phyloP scores from a whole-genome alignment of 176 grass and related monocot genomes.

The Phoenix roebelenii region DNA sequence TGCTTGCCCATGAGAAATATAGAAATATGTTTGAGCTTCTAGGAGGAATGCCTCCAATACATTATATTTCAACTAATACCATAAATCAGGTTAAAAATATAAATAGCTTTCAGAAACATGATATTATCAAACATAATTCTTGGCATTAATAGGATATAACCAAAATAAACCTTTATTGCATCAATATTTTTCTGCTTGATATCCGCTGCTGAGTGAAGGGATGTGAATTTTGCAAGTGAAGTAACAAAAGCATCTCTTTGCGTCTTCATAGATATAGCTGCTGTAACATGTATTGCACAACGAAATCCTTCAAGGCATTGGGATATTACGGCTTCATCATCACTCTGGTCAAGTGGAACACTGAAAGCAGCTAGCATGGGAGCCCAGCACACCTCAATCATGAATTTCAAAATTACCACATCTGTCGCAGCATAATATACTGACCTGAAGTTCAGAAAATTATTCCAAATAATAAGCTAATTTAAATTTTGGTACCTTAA shows the following conservation, averaged over 20 bases:
- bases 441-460: constrained; percentile 66
- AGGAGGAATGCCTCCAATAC: no score
- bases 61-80: no score
- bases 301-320: constrained; percentile 96
- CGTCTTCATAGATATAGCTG: constrained; percentile 98
- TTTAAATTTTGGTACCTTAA: no score
- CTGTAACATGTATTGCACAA: constrained; percentile 89
- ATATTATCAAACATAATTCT: neutral
- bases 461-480: neutral
- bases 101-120: no score
- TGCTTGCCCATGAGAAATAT: no score
- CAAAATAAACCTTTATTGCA: constrained; percentile 75
- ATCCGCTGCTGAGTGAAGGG: constrained; percentile 83
- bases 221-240: constrained; percentile 98
- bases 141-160: neutral
- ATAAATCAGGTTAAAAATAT: no score
- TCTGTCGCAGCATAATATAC: constrained; percentile 92
- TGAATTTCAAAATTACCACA: constrained; percentile 90
- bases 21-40: no score
- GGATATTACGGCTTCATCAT: constrained; percentile 66
- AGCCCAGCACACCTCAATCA: constrained; percentile 98
- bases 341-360: constrained; percentile 93
- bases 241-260: constrained; percentile 97
- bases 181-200: constrained; percentile 98
- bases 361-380: constrained; percentile 99